Evolutionary conservation across 1,284 basidiomycete genomes (phyloP), one percentile per base, ranked within the genome.

Genomic region (Wolfiporia cocos): DNA sequence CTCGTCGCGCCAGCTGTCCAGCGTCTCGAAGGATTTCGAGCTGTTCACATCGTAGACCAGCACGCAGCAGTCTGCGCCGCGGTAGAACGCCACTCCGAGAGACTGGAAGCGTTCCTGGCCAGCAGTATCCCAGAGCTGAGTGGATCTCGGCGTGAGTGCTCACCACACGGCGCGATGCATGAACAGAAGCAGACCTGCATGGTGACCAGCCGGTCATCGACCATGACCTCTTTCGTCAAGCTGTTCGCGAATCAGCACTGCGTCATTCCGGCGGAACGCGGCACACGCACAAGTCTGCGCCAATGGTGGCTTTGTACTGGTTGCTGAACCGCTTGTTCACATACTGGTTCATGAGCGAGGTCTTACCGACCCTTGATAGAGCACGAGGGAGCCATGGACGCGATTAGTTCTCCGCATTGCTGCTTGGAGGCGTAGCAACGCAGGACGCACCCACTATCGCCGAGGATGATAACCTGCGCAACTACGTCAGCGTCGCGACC

Each of bases 291-390:
- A 91, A 91, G 71, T 91, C 88, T 48, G 85, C 83, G 53, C 90
- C 91, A 62, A 95, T 94, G 49, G 92, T 96, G 10, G 93, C 94
- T 73, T 99, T 99, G 80, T 99, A 99, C 67, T 98, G 95, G 66
- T 95, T 97, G 60, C 90, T 95, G 71, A 99, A 99, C 52, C 96
- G 87, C 70, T 98, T 99, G 83, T 99, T 99, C 58, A 99, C 96
- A 74, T 98, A 99, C 74, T 99, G 96, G 74, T 98, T 99, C 96
- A 99, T 99, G 57, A 99, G 81, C 32, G 95, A 99, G 37, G 95
- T 99, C 86, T 99, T 99, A 41, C 95, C 96, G 65, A 99, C 96
- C 48, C 95, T 96, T 21, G 35, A 24, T 21, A 30, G 19, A 41
- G 30, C 33, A 42, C 44, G 44, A 40, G 39, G 23, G 20, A 42